Percentiles rank a stretch among this genome's conserved stretches.
These are phyloP conservation scores for Nemania sp. DNA, from an alignment of 2,329 filamentous ascomycete genomes.

Conservation along the genomic window DNA sequence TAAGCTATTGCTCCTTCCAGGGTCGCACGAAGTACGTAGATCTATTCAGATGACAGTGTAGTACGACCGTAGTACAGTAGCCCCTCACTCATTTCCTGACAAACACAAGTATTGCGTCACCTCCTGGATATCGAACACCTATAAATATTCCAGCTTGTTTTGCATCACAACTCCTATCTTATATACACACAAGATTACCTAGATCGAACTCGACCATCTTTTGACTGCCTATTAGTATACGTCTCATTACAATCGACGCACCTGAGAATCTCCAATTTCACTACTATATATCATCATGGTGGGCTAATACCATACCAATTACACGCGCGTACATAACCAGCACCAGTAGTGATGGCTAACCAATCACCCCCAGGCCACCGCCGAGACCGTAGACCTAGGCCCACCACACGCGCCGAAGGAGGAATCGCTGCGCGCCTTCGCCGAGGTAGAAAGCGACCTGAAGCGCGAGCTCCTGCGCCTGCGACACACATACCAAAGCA, in stretches of 20 bases:
- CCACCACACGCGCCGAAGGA: conserved; percentile 52
- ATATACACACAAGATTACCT: no score
- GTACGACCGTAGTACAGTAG: no score
- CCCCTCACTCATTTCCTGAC: not conserved
- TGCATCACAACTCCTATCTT: no score
- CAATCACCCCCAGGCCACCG: conserved; percentile 47
- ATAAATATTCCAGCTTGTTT: no score
- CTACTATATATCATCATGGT: conserved; percentile 17
- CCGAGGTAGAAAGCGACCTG: conserved; percentile 53
- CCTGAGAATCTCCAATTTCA: no score
- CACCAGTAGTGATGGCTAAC: not conserved
- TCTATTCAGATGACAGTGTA: no score
- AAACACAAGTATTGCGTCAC: not conserved
- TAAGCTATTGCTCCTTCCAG: no score
- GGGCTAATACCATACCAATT: not conserved
- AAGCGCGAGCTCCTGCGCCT: conserved; percentile 54
- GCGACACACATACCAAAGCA: conserved; percentile 37
- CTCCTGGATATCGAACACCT: no score
- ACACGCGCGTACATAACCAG: not conserved
- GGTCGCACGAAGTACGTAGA: not conserved
- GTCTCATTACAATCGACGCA: no score
- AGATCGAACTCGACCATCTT: not conserved
- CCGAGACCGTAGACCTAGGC: conserved; percentile 56
- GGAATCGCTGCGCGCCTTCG: conserved; percentile 55
- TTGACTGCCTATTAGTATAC: no score